A percentile compares a stretch with the other conserved stretches of the same genome.
Evolutionary conservation across 2,329 filamentous ascomycete species (phyloP).

Genomic region (Pyrenochaeta sp.): DNA sequence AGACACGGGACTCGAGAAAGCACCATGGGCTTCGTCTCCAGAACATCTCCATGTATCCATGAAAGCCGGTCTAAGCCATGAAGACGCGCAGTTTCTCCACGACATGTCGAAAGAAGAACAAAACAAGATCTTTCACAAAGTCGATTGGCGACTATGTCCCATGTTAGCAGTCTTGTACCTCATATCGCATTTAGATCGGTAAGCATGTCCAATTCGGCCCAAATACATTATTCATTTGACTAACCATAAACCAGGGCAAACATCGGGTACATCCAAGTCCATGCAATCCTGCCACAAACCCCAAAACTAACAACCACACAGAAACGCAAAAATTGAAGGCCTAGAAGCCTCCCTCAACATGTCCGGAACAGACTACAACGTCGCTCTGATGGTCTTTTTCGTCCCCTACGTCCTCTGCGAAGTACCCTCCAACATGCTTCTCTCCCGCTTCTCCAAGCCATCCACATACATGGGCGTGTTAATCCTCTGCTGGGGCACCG

Average conservation of each 20-base stretch:
- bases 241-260: conserved; percentile 35
- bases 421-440: conserved; percentile 55
- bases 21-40: conserved; percentile 3
- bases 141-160: conserved; percentile 32
- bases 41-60: background rate
- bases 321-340: conserved; percentile 55
- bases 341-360: conserved; percentile 31
- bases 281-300: background rate
- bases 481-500: conserved; percentile 33
- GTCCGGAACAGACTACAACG: conserved; percentile 67
- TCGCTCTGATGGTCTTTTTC: conserved; percentile 69
- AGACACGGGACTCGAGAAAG: background rate
- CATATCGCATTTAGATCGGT: conserved; percentile 40
- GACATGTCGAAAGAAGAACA: conserved; percentile 30
- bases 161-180: conserved; percentile 38
- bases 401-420: conserved; percentile 51
- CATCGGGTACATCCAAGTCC: conserved; percentile 27
- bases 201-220: background rate
- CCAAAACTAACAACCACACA: background rate
- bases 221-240: background rate
- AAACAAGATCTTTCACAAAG: conserved; percentile 34
- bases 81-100: conserved; percentile 39
- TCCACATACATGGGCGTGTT: conserved; percentile 42
- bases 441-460: conserved; percentile 43
- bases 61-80: conserved; percentile 22